Evolutionary conservation across 1,139 yeast genomes (phyloP), one percentile per base, ranked within the genome.

Genomic region (Lodderomyces orthopsilosis): DNA sequence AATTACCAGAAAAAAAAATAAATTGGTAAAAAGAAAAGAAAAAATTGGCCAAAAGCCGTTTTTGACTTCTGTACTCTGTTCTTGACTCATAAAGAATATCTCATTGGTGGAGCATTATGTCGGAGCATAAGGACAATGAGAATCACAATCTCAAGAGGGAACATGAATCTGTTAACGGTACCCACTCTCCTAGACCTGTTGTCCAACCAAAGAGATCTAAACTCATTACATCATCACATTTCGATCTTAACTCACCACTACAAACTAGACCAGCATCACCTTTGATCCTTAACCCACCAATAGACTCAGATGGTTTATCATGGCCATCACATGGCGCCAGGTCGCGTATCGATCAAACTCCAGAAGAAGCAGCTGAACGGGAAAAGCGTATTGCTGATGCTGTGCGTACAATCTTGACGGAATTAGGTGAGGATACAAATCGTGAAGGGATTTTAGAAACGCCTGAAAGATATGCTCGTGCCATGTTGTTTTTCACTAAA

Each of bases 261-360:
- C 85, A 80, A 54, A 85, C 90, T 2, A 73, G 93, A 55, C 89
- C 88, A 1, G 89, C 91, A 1, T 81, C 91, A 4, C 95, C 96
- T 26, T 85, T 83, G 59, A 86, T 95, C 1, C 63, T 84, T 42
- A 83, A 81, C 51, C 93, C 96, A 1, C 94, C 96, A 6, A 85
- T 90, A 36, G 96, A 90, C 58, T 80, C 76, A 41, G 96, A 90
- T 63, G 97, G 96, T 0, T 75, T 90, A 41, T 88, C 96, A 32
- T 90, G 96, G 96, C 98, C 98, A 18, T 83, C 93, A 18, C 58
- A 74, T n/a, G 98, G 98, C 5, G 93, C 98, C 6, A 71, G 95
- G 46, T 63, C 63, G 22, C 73, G 98, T 42, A 75, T 87, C 15
- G 89, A 83, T 44, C 80, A 83, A 47, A 79, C 82, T 2, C 69